phyloP scores from a whole-genome alignment of 495 filamentous ascomycete genomes.

The Penicillium crystallinum region DNA sequence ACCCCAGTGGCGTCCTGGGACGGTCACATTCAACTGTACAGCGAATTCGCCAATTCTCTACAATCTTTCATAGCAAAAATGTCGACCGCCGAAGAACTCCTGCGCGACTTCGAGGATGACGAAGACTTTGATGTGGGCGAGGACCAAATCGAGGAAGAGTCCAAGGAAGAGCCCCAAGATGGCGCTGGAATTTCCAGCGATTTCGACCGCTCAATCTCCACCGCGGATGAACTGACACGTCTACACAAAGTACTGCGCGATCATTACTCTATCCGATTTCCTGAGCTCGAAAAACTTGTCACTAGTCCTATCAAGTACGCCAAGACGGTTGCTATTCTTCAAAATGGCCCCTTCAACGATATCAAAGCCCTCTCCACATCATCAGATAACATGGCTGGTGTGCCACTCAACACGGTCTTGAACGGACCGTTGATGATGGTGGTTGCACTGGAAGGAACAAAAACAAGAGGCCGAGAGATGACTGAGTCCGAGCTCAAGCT shows the following conservation, averaged over 20 bases:
- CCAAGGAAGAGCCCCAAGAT: slow-evolving; percentile 23
- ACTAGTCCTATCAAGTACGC: slow-evolving; percentile 92
- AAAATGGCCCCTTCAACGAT: slow-evolving; percentile 87
- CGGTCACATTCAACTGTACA: neutral
- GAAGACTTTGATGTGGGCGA: slow-evolving; percentile 27
- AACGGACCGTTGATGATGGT: slow-evolving; percentile 91
- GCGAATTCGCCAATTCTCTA: neutral
- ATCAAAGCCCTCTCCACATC: slow-evolving; percentile 70
- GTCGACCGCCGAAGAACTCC: slow-evolving; percentile 43
- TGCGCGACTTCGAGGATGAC: slow-evolving; percentile 43
- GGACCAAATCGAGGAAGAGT: slow-evolving; percentile 24
- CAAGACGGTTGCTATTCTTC: slow-evolving; percentile 87
- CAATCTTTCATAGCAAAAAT: slow-evolving; percentile 16
- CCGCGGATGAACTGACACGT: slow-evolving; percentile 84
- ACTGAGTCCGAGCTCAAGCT: slow-evolving; percentile 65
- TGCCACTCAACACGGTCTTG: slow-evolving; percentile 69
- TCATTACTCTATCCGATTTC: slow-evolving; percentile 90
- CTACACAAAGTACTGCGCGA: slow-evolving; percentile 95
- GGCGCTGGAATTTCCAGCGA: slow-evolving; percentile 57
- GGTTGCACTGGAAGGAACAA: slow-evolving; percentile 91
- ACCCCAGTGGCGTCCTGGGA: slow-evolving; percentile 9
- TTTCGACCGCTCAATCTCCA: slow-evolving; percentile 87
- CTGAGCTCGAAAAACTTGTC: slow-evolving; percentile 91
- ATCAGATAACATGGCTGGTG: slow-evolving; percentile 67
- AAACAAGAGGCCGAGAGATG: slow-evolving; percentile 75